phyloP scores from a whole-genome alignment of 2,329 filamentous ascomycete species.

The Fusarium setosum region DNA sequence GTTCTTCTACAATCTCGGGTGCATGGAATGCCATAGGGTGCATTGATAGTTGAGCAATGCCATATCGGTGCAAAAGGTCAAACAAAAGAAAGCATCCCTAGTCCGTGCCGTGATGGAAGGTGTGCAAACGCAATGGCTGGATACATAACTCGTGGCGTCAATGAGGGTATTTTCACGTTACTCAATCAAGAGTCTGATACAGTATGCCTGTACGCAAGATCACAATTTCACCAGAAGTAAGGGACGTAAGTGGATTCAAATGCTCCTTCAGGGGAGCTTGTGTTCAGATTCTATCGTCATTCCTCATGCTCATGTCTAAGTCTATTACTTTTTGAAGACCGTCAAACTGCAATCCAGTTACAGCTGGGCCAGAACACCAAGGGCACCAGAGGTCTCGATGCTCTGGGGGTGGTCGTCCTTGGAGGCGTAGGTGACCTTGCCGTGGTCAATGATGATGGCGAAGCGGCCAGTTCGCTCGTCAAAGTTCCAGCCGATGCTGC shows the following conservation, averaged over 20 bases:
- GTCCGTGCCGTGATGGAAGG: slow-evolving; percentile 33
- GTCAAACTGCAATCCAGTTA: slow-evolving; percentile 45
- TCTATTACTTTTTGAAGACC: slow-evolving; percentile 9
- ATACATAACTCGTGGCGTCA: slow-evolving; percentile 26
- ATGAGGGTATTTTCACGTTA: slow-evolving; percentile 13
- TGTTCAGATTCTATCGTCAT: slow-evolving; percentile 33
- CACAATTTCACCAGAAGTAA: slow-evolving; percentile 1
- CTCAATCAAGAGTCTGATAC: slow-evolving; percentile 6
- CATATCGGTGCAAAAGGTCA: slow-evolving; percentile 51
- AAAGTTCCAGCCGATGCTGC: slow-evolving; percentile 80
- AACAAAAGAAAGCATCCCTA: slow-evolving; percentile 32
- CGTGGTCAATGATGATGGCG: slow-evolving; percentile 84
- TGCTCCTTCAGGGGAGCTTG: slow-evolving; percentile 16
- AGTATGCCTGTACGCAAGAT: slow-evolving; percentile 8
- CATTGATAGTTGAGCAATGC: slow-evolving; percentile 56
- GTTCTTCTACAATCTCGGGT: slow-evolving; percentile 56
- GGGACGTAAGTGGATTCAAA: not conserved
- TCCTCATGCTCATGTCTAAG: slow-evolving; percentile 29
- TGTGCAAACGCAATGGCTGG: slow-evolving; percentile 16
- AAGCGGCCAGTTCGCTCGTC: slow-evolving; percentile 82
- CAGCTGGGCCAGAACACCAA: slow-evolving; percentile 65
- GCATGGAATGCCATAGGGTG: slow-evolving; percentile 56
- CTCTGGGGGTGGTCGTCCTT: slow-evolving; percentile 67
- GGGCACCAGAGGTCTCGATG: slow-evolving; percentile 62
- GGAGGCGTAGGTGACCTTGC: slow-evolving; percentile 85